Evolutionary conservation across 2,329 filamentous ascomycete genomes (phyloP).

Genomic region (Clonostachys rhizophaga): DNA sequence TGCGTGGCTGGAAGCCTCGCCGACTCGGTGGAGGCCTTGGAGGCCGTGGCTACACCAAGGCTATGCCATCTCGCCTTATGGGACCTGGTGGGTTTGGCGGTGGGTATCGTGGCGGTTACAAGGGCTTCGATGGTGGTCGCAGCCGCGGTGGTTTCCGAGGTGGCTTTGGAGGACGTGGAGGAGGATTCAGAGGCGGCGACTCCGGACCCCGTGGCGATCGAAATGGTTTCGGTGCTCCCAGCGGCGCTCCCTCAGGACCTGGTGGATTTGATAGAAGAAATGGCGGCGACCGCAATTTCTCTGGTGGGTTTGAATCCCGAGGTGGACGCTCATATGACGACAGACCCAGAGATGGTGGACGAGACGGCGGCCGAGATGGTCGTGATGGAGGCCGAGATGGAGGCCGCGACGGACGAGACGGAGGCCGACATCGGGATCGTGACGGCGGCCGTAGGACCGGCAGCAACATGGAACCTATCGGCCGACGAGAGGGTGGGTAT

Average conservation of each 20-base stretch:
- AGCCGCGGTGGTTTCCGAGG: conserved; percentile 38
- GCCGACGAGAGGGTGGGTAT: conserved; percentile 26
- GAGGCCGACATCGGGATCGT: conserved; percentile 22
- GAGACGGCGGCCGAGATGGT: conserved; percentile 35
- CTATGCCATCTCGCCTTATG: conserved; percentile 62
- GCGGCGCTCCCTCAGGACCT: conserved; percentile 57
- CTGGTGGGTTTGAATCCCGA: conserved; percentile 54
- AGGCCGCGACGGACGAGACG: conserved; percentile 38
- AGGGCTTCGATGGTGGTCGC: conserved; percentile 38
- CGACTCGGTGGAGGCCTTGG: conserved; percentile 90
- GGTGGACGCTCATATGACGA: conserved; percentile 58
- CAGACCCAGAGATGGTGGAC: conserved; percentile 38
- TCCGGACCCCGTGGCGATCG: conserved; percentile 16
- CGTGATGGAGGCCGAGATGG: conserved; percentile 24
- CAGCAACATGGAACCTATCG: conserved; percentile 81
- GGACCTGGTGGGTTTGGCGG: conserved; percentile 56
- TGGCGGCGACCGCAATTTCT: conserved; percentile 26
- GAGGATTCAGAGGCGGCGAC: conserved; percentile 41
- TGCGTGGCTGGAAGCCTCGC: conserved; percentile 88
- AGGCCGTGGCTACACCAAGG: conserved; percentile 87
- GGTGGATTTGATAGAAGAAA: conserved; percentile 37
- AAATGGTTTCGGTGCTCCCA: conserved; percentile 48
- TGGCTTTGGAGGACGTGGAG: conserved; percentile 51
- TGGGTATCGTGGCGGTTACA: conserved; percentile 35
- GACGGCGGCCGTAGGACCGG: conserved; percentile 49